phyloP scores from a whole-genome alignment of 345 rosid species.

The Ailanthus altissimus region DNA sequence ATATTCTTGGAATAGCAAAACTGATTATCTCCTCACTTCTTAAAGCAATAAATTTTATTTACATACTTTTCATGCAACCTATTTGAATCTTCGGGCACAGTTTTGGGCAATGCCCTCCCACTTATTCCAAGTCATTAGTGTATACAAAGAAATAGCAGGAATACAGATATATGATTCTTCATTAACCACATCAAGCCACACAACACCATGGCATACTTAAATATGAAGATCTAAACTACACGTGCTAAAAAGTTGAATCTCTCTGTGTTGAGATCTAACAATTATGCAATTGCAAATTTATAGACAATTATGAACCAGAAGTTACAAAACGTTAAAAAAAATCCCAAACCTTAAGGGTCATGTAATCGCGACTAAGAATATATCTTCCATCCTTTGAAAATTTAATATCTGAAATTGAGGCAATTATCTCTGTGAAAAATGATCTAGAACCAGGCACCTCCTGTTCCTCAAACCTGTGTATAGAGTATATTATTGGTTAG shows the following conservation, averaged over 20 bases:
- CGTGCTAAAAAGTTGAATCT: neutral
- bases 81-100: neutral
- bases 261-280: neutral
- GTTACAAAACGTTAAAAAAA: neutral
- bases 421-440: constrained; percentile 99
- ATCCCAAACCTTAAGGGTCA: constrained; percentile 87
- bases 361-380: constrained; percentile 97
- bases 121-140: neutral
- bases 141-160: neutral
- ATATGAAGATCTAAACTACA: neutral
- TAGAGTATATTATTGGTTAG: neutral
- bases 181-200: neutral
- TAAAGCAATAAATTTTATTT: neutral
- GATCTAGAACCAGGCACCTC: constrained; percentile 92
- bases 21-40: neutral
- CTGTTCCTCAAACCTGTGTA: constrained; percentile 86
- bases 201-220: neutral
- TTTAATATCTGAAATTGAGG: constrained; percentile 95
- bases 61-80: neutral
- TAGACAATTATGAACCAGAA: constrained; percentile 4
- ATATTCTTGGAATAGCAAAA: neutral
- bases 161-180: constrained; percentile 8
- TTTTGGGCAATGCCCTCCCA: neutral
- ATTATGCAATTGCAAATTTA: constrained; percentile 13
- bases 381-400: constrained; percentile 88